Base-by-base conservation (phyloP, 352 stramenopile species). In the Halophytophthora polymorphica region DNA sequence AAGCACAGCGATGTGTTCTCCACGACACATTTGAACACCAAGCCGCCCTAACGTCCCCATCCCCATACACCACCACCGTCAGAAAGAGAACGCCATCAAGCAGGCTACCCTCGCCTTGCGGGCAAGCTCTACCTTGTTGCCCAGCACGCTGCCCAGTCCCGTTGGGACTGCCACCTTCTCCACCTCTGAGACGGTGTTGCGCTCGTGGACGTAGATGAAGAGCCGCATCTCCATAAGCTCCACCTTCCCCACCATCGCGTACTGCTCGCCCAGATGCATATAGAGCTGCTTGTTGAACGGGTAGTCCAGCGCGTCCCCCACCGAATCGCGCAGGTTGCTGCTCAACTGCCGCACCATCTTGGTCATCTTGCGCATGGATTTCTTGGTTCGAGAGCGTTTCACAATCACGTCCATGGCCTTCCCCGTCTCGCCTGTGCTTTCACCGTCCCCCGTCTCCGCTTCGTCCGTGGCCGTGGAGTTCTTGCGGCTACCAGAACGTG, bases 191-290 rank as follows among this genome's bases (percentile, higher is more conserved):
- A 90, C 71, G 6, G 64, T 59, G 63, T 87, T 83, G 35, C 66
- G 77, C 13, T 54, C 51, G 42, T 87, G 78, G 18, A 88, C 79
- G 39, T 83, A 90, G 7, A 88, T 63, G 36, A 88, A 83, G 22
- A 93, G 64, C 31, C 83, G 64, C 77, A 92, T 91, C 53, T 92
- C 81, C 73, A 94, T 81, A 19, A 92, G 67, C 42, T 92, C 81
- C 7, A 86, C 79, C 34, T 87, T 86, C 35, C 73, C 77, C 34
- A 73, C 77, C 11, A 90, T 46, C 14, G 64, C 58, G 34, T 83
- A 94, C 11, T 55, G 47, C 17, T 81, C 72, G 18, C 78, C 78
- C 8, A 93, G 29, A 55, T 93, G 81, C 14, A 66, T 19, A 29
- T 73, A 73, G 12, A 89, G 66, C 49, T 88, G 77, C 45, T 68